Base-by-base conservation (phyloP, 2,329 filamentous ascomycete species). In the Cladosporium oxysporum region DNA sequence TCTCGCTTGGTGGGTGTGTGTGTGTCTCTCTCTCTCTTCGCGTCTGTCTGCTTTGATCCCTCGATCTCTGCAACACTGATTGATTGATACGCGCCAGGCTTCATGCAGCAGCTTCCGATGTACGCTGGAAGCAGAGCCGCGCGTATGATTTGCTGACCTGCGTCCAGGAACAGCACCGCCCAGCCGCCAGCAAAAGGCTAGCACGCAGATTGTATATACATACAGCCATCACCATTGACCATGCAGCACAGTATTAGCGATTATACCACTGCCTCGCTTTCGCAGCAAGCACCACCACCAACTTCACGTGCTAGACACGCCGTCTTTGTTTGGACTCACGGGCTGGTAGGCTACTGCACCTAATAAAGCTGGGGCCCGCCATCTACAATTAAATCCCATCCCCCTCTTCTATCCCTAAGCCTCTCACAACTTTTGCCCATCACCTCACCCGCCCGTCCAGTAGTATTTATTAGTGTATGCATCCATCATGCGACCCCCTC, bases 301-400 rank as follows among this genome's bases (percentile, higher is more conserved):
- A 28, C 52, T 33, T 55, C 52, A 55, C 52, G 52, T 55, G 52
- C 52, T n/a, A 55, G 52, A 55, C 52, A 55, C 31, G 18, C 29
- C 26, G 28, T n/a, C 28, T 55, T 21, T 55, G 52, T 55, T 55
- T 55, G 52, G 52, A 55, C 52, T 29, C 52, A 33, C 1, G 29
- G 1, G 41, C 41, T 47, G 52, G 52, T 33, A 55, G 52, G 10
- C 52, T 31, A 55, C 33, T 35, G 33, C 33, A 35, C 11, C 33
- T 35, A 35, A 35, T 16, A 14, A 35, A 14, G 33, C 33, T 35
- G 33, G 33, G 33, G 41, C 52, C 52, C 29, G 52, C 52, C 52
- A 55, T 55, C 52, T 29, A 18, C 52, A 29, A 33, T 55, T 31
- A 18, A 18, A 28, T 53, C 49, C 23, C 50, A 35, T 35, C 33